Base-by-base conservation (phyloP, 768 basidiomycete species). In the Tricholoma bakamatsutake region DNA sequence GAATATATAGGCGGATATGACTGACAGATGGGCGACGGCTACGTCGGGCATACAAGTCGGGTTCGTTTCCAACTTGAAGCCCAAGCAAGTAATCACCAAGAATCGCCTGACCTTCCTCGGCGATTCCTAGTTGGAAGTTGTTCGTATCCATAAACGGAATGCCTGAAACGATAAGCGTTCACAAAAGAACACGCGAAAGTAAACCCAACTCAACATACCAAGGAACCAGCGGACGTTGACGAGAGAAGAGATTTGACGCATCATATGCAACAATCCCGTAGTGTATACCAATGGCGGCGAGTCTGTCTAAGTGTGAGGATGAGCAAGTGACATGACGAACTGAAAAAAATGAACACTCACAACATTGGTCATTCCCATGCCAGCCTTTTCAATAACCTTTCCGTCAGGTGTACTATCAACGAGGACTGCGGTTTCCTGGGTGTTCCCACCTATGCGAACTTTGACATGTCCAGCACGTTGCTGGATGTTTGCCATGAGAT, bases 381-480 rank as follows among this genome's bases (percentile, higher is more conserved):
- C 47, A 35, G 64, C 57, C 52, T 67, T 67, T 37, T 59, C 58
- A 5, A 67, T 59, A 1, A 67, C 61, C 33, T 50, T 68, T 17
- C 73, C 75, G 52, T 81, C 75, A 0, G 78, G 66, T 8, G 83
- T 77, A 34, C 71, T 74, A 46, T 72, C 71, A 8, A 82, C 82
- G 57, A 82, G 66, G 4, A 69, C 64, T 8, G 83, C 85, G 2
- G 73, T 78, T 54, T 93, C 90, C 65, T 92, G 90, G 0, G 86
- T 84, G 68, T 92, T 92, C 47, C 90, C 90, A 24, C 90, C 90
- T 1, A 92, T 74, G 49, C 90, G 81, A n/a, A 90, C 68, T 10
- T 77, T 69, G 7, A 88, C 81, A 1, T 68, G 63, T 1, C 88
- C 88, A 3, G 80, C 80, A 28, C 90, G 78, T 60, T 80, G 74